phyloP scores from a whole-genome alignment of 2,329 filamentous ascomycete species.

The Penicillium expansum region DNA sequence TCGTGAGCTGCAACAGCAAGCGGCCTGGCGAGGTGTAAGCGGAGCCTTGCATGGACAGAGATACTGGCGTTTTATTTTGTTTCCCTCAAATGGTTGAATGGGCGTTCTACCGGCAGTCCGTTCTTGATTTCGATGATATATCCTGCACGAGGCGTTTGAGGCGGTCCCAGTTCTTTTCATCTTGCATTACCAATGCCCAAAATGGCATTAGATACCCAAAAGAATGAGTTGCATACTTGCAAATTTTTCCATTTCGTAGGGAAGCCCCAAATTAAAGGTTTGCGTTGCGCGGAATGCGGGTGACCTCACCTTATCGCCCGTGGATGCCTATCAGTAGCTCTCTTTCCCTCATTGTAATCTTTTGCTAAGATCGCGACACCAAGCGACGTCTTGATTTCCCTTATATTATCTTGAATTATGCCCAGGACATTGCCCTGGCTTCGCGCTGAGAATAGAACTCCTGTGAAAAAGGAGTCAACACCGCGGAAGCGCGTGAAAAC shows the following conservation, averaged over 20 bases:
- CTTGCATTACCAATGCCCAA: conserved; percentile 13
- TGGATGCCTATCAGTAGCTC: conserved; percentile 11
- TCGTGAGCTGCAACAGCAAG: conserved; percentile 96
- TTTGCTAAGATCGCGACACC: neutral
- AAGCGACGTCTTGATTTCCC: neutral
- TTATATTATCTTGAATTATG: conserved; percentile 11
- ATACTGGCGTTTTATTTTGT: conserved; percentile 14
- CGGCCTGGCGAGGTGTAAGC: conserved; percentile 57
- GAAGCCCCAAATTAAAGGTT: neutral
- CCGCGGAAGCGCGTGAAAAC: conserved; percentile 24
- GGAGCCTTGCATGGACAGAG: neutral
- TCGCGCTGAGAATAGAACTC: conserved; percentile 5
- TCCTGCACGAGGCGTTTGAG: conserved; percentile 7
- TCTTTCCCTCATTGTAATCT: neutral
- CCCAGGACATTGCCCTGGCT: conserved; percentile 30
- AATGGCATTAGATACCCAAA: conserved; percentile 22
- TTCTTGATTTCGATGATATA: conserved; percentile 9
- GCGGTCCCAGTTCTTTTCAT: conserved; percentile 1
- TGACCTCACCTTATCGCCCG: conserved; percentile 25
- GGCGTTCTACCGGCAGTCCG: conserved; percentile 16
- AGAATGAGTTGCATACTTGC: conserved; percentile 1
- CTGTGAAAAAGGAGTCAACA: conserved; percentile 18
- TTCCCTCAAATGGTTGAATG: conserved; percentile 7
- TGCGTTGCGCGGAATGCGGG: neutral
- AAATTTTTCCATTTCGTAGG: neutral